A percentile compares a stretch with the other conserved stretches of the same genome.
Conservation (phyloP, 1,284 basidiomycete species). For the Marasmius fiardii region DNA sequence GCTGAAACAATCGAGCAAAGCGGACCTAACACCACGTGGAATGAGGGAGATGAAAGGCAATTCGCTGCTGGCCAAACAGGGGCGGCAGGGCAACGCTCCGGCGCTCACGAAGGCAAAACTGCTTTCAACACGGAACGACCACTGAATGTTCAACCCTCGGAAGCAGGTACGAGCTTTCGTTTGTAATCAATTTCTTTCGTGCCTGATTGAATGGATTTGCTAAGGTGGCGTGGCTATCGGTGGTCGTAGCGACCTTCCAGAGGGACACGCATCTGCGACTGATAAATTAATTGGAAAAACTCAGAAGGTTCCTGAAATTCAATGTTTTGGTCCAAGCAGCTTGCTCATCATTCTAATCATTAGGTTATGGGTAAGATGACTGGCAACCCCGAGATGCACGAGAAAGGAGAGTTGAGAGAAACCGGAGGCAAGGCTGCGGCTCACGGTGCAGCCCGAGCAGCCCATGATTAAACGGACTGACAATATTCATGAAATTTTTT, state of each 20-base stretch:
- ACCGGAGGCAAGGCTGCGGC: constrained; percentile 47
- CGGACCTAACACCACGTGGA: constrained; percentile 7
- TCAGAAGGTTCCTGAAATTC: constrained; percentile 37
- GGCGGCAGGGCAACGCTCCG: constrained; percentile 1
- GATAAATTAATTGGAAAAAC: constrained; percentile 56
- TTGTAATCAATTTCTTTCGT: constrained; percentile 2
- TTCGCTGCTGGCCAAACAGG: constrained; percentile 5
- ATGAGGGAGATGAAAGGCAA: constrained; percentile 7
- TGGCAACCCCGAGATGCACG: constrained; percentile 46
- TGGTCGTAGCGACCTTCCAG: constrained; percentile 37
- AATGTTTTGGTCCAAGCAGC: not conserved
- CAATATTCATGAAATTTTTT: not conserved
- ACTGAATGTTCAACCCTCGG: constrained; percentile 34
- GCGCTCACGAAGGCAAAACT: constrained; percentile 18
- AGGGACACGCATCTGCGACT: constrained; percentile 38
- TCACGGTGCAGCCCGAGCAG: constrained; percentile 35
- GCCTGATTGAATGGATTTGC: not conserved
- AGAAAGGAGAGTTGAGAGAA: constrained; percentile 55
- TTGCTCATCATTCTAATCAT: not conserved
- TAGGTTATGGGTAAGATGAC: constrained; percentile 49
- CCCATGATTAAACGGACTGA: constrained; percentile 32
- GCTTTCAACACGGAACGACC: constrained; percentile 38
- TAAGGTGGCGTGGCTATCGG: constrained; percentile 42
- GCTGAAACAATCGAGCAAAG: constrained; percentile 21
- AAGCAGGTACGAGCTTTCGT: constrained; percentile 27